Evolutionary conservation across 2,329 filamentous ascomycete species (phyloP), one percentile per base, ranked within the genome.

Genomic region (Neophaeococcomyces mojaviensis): DNA sequence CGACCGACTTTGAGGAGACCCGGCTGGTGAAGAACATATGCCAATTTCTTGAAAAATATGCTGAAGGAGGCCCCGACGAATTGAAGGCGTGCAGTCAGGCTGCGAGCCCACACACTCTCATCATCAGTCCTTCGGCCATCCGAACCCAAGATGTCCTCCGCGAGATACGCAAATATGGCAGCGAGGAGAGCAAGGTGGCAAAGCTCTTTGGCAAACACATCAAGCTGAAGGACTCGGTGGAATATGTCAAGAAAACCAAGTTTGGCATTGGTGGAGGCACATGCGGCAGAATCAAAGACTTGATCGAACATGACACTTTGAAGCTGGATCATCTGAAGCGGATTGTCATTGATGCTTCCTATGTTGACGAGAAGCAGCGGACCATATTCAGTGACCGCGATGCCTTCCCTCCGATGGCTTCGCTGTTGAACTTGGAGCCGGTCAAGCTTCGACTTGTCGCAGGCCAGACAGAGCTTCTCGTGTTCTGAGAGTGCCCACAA

Each of bases 161-260:
- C 43, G 43, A 69, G 35, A 64, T 56, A 15, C 10, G 49, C 18
- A 37, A 47, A 31, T 53, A 57, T 39, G 48, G 46, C 31, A 51
- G 28, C 15, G 35, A 92, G 63, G 81, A 87, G 7, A 80, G 77
- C 40, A 76, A 79, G 37, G 82, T 98, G 1, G 85, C 86, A 2
- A 98, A 98, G 65, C 72, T 98, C 61, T 98, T 98, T 65, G 90
- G 92, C 26, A 98, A 98, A 66, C 92, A 98, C 64, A 94, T 98
- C 71, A 98, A 98, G 68, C 68, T 98, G 9, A 79, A 86, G 44
- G 90, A 97, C 58, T 86, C 89, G 28, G 79, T 89, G 43, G 74
- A 83, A 49, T 86, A 85, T 61, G 78, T 94, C 34, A 76, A 84
- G 58, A 77, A 72, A 52, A 71, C 71, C 43, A 75, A 73, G 71